These are phyloP conservation scores for Calocybe gambosa DNA, from an alignment of 1,284 basidiomycete species.

Conservation along the genomic window DNA sequence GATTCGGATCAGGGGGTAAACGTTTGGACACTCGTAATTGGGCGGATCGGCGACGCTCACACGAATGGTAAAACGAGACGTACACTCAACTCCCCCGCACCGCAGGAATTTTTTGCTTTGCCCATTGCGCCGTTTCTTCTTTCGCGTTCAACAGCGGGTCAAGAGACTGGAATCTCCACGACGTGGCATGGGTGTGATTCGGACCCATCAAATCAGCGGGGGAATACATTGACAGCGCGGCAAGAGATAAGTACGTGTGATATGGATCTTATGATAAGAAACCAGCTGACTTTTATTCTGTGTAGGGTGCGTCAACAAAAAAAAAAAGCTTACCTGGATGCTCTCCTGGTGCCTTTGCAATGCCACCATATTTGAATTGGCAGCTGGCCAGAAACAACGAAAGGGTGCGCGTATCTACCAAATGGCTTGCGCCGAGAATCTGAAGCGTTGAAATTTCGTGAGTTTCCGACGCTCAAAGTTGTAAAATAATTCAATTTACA, in stretches of 20 bases:
- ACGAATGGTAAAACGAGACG: background rate
- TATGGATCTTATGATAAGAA: constrained; percentile 61
- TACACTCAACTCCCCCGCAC: background rate
- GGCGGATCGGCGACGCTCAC: no score
- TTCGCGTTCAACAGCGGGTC: constrained; percentile 70
- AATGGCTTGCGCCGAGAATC: constrained; percentile 56
- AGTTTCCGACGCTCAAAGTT: background rate
- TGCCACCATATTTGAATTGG: constrained; percentile 83
- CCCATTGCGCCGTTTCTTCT: constrained; percentile 58
- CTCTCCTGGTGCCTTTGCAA: constrained; percentile 76
- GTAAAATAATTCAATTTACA: constrained; percentile 6
- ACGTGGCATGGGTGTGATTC: constrained; percentile 23
- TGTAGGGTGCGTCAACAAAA: background rate
- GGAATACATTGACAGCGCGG: constrained; percentile 67
- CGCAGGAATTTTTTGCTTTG: constrained; percentile 42
- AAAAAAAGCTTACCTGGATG: constrained; percentile 52
- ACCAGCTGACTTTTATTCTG: background rate
- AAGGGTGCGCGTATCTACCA: constrained; percentile 54
- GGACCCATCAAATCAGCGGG: constrained; percentile 35
- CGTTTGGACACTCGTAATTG: no score
- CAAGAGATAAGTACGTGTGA: constrained; percentile 86
- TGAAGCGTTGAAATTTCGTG: constrained; percentile 22
- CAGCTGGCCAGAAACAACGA: constrained; percentile 63
- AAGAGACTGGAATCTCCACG: constrained; percentile 54
- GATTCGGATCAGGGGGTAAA: no score